Percentiles rank a stretch among this genome's conserved stretches.
phyloP scores from a whole-genome alignment of 164 flowering plant species.

The Chloranthus sessilifolius region DNA sequence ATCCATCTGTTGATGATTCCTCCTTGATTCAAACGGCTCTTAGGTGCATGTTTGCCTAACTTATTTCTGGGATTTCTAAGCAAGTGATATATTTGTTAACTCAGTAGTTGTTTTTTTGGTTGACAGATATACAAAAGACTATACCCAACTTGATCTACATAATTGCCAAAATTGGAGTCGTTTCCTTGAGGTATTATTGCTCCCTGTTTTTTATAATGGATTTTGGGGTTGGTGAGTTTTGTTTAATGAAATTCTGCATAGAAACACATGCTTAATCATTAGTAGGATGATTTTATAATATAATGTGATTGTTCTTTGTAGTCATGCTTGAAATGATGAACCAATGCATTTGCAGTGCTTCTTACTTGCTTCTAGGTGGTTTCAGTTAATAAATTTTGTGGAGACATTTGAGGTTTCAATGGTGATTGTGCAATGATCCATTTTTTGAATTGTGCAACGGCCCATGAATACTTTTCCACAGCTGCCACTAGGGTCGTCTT shows the following conservation, averaged over 20 bases:
- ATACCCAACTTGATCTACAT: conserved; percentile 63
- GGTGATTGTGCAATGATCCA: too few relatives aligned
- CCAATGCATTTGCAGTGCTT: too few relatives aligned
- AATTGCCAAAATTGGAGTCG: conserved; percentile 83
- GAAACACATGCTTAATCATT: neutral
- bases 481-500: too few relatives aligned
- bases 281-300: neutral
- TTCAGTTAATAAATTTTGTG: too few relatives aligned
- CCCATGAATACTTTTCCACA: too few relatives aligned
- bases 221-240: neutral
- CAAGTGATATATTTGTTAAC: neutral
- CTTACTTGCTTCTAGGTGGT: too few relatives aligned
- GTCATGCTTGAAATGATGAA: neutral
- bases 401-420: too few relatives aligned
- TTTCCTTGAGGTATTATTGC: conserved; percentile 73
- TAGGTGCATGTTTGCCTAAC: conserved; percentile 36
- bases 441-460: too few relatives aligned
- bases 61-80: neutral
- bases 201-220: neutral
- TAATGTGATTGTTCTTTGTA: neutral
- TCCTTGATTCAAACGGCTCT: conserved; percentile 57
- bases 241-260: neutral
- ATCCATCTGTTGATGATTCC: conserved; percentile 68
- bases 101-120: neutral
- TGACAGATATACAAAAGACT: conserved; percentile 61